Conservation (phyloP, 2,329 filamentous ascomycete species). For the Apiospora hydei region DNA sequence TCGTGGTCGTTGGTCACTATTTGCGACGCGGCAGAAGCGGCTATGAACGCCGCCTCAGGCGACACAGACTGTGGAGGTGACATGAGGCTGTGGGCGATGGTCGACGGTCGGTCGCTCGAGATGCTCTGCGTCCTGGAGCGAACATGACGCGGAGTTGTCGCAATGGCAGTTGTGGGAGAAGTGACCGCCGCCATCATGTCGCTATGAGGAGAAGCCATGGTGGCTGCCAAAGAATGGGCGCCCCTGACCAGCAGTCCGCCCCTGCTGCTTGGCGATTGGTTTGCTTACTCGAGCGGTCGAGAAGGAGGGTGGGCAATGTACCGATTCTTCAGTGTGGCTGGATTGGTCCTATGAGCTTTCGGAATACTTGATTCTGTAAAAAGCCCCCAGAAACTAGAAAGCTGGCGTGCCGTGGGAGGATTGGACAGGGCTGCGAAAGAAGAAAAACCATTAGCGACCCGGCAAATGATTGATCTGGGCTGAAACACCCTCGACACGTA, state of each 20-base stretch:
- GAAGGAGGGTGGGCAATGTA: slow-evolving; percentile 9
- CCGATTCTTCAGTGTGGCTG: slow-evolving; percentile 17
- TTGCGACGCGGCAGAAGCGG: slow-evolving; percentile 85
- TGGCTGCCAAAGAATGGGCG: not conserved
- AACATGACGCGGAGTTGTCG: slow-evolving; percentile 17
- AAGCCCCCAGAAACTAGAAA: slow-evolving; percentile 1
- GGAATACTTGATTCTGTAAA: slow-evolving; percentile 6
- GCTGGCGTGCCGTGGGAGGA: not conserved
- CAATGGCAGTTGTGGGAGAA: not conserved
- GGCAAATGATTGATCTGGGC: slow-evolving; percentile 6
- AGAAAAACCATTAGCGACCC: slow-evolving; percentile 6
- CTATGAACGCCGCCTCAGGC: slow-evolving; percentile 87
- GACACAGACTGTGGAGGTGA: slow-evolving; percentile 73
- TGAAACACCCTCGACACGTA: slow-evolving; percentile 16
- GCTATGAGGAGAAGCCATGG: not conserved
- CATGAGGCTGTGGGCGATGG: slow-evolving; percentile 63
- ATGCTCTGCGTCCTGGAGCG: slow-evolving; percentile 61
- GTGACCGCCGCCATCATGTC: not conserved
- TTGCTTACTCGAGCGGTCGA: slow-evolving; percentile 8
- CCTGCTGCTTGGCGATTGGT: not conserved
- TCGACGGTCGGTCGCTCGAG: slow-evolving; percentile 74
- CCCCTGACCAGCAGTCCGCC: slow-evolving; percentile 19
- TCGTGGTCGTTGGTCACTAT: slow-evolving; percentile 91
- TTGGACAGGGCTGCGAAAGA: slow-evolving; percentile 16
- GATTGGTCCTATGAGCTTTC: slow-evolving; percentile 18